Evolutionary conservation across 1,284 basidiomycete species (phyloP).

Genomic region (Chalciporus piperatoides): DNA sequence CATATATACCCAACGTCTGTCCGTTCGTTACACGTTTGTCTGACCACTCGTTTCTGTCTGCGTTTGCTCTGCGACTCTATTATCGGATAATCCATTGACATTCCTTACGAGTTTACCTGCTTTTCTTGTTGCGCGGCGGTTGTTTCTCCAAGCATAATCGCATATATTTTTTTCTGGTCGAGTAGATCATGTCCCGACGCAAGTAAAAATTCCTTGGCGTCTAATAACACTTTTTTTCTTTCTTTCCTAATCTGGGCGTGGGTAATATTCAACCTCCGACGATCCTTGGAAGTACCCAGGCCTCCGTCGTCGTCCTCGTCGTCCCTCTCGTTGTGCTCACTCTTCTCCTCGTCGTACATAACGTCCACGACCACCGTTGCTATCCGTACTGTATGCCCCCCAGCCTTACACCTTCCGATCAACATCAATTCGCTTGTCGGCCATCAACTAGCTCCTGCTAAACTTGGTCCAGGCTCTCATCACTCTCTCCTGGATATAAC

Average conservation of each 20-base stretch:
- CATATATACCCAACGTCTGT: slow-evolving; percentile 33
- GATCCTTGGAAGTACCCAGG: slow-evolving; percentile 8
- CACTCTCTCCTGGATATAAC: slow-evolving; percentile 5
- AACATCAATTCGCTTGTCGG: slow-evolving; percentile 9
- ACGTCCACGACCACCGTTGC: not conserved
- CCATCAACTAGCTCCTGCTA: slow-evolving; percentile 5
- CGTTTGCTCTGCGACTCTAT: slow-evolving; percentile 34
- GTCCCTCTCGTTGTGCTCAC: slow-evolving; percentile 8
- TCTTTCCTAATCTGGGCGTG: slow-evolving; percentile 1
- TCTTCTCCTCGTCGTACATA: slow-evolving; percentile 1
- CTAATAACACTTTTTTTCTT: not conserved
- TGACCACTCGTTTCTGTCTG: slow-evolving; percentile 29
- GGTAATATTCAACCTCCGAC: slow-evolving; percentile 31
- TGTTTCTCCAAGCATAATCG: slow-evolving; percentile 27
- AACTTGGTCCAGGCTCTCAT: too few relatives aligned
- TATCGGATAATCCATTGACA: slow-evolving; percentile 38
- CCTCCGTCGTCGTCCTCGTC: slow-evolving; percentile 3
- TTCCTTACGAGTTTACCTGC: slow-evolving; percentile 31
- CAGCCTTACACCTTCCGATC: slow-evolving; percentile 5
- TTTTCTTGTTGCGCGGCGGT: slow-evolving; percentile 29
- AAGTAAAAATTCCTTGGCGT: too few relatives aligned
- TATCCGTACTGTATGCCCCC: slow-evolving; percentile 16
- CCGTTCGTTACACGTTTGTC: slow-evolving; percentile 34
- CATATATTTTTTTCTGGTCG: slow-evolving; percentile 10
- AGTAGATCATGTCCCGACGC: too few relatives aligned